Evolutionary conservation across 768 basidiomycete genomes (phyloP), one percentile per base, ranked within the genome.

Genomic region (Leccinum pellstonianum): DNA sequence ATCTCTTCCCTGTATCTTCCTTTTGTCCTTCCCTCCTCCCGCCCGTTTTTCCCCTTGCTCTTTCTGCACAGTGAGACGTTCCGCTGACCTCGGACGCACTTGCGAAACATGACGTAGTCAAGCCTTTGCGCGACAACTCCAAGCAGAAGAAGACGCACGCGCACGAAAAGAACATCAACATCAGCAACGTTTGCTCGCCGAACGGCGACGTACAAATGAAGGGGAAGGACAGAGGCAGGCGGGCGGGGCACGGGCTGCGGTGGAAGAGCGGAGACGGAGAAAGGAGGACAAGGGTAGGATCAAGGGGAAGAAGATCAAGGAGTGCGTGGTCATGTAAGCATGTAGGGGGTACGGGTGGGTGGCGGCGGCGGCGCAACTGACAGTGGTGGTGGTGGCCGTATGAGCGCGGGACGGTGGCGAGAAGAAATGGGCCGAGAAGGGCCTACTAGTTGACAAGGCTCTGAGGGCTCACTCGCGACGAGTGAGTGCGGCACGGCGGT

Each of bases 71-170:
- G 4, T 41, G 41, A n/a, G n/a, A 41, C n/a, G 4, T n/a, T 41
- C 41, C 41, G n/a, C 41, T 41, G 41, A 41, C n/a, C 17, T 41
- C 41, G 41, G 17, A n/a, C n/a, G n/a, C 41, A 41, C 38, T 3
- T 41, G 38, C 17, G 38, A 41, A 8, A 9, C 17, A 41, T 48
- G 47, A 14, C 47, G 17, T 66, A 93, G 89, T 67, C 80, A 78
- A 35, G 84, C 81, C 7, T 79, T 95, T 1, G 94, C 94, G 4
- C 79, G 78, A 51, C 87, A 87, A 61, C 75, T 97, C 2, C 94
- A 95, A 69, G 83, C 82, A 1, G 90, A 93, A 63, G 94, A 95
- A 73, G 86, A 95, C 48, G 79, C 79, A 3, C 73, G 76, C 6
- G 83, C 81, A 0, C 76, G 76, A 4, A 70, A 74, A 33, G 73